A percentile compares a stretch with the other conserved stretches of the same genome.
Conservation (phyloP, 306 rosid genomes). For the Dalbergia cochinchinensis region DNA sequence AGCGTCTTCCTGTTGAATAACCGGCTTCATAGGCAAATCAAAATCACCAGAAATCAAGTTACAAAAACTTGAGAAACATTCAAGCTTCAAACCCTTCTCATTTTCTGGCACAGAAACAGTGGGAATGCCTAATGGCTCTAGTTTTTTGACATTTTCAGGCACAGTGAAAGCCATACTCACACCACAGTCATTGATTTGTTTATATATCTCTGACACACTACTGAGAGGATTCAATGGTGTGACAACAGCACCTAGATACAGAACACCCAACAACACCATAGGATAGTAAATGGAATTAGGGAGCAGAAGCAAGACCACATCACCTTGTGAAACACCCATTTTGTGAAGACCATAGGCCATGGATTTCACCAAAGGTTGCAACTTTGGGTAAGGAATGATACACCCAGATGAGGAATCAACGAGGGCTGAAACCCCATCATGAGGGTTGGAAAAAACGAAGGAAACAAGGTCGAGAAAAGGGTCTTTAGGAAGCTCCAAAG, state of each 20-base stretch:
- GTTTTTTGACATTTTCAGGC: conserved; percentile 47
- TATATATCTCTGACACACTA: conserved; percentile 64
- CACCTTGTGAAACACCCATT: conserved; percentile 71
- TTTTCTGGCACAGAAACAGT: conserved; percentile 68
- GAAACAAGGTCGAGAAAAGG: conserved; percentile 80
- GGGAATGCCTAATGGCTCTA: conserved; percentile 60
- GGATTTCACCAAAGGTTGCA: conserved; percentile 65
- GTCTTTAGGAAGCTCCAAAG: conserved; percentile 59
- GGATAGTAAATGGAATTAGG: conserved; percentile 86
- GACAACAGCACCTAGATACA: conserved; percentile 72
- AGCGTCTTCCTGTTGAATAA: conserved; percentile 76
- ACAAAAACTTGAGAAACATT: conserved; percentile 49
- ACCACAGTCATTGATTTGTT: conserved; percentile 58
- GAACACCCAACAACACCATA: conserved; percentile 59
- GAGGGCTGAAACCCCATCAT: conserved; percentile 73
- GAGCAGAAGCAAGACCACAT: conserved; percentile 68
- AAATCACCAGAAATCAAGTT: conserved; percentile 51
- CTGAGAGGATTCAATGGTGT: conserved; percentile 80
- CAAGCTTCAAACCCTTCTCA: conserved; percentile 40
- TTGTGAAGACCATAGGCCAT: conserved; percentile 74
- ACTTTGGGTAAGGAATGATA: conserved; percentile 67
- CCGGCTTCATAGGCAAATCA: conserved; percentile 56
- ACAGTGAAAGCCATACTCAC: conserved; percentile 60
- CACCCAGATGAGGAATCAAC: conserved; percentile 73
- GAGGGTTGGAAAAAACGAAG: conserved; percentile 67